A percentile compares a stretch with the other conserved stretches of the same genome.
phyloP scores from a whole-genome alignment of 164 flowering plant species.

The Dillenia suffruticosa region DNA sequence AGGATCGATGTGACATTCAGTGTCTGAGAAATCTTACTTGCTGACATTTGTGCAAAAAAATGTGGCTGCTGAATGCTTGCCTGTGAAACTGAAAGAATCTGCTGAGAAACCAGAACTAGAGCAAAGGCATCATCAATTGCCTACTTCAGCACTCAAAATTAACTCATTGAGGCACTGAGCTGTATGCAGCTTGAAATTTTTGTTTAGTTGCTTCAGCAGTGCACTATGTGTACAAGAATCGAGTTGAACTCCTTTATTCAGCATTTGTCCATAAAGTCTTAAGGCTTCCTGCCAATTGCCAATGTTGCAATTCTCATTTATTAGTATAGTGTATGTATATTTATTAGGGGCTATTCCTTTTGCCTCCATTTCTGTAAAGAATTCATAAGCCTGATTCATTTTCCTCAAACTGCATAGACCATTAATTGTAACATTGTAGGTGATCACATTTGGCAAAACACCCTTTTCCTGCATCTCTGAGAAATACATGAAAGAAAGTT shows the following conservation, averaged over 20 bases:
- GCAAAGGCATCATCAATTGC: no score
- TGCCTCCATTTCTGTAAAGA: slow-evolving; percentile 46
- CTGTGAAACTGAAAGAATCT: no score
- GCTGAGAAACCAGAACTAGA: no score
- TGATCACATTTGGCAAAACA: slow-evolving; percentile 57
- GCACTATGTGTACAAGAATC: slow-evolving; percentile 52
- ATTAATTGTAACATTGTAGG: slow-evolving; percentile 66
- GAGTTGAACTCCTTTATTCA: slow-evolving; percentile 50
- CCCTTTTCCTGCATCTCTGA: slow-evolving; percentile 53
- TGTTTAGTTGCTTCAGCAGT: slow-evolving; percentile 38
- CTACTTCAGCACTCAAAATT: slow-evolving; percentile 7
- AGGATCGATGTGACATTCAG: no score
- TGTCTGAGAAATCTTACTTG: no score
- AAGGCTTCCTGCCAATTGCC: slow-evolving; percentile 56
- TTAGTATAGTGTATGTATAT: slow-evolving; percentile 60
- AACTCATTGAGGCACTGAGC: slow-evolving; percentile 32
- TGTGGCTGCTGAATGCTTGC: no score
- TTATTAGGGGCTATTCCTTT: slow-evolving; percentile 55
- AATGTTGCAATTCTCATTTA: slow-evolving; percentile 43
- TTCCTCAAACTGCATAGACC: slow-evolving; percentile 52
- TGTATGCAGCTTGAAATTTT: slow-evolving; percentile 29
- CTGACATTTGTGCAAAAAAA: no score
- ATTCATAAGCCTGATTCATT: slow-evolving; percentile 41
- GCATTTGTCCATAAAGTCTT: slow-evolving; percentile 57
- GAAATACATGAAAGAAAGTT: slow-evolving; percentile 43